phyloP scores from a whole-genome alignment of 164 flowering plant species.

The Magnolia officinalis region DNA sequence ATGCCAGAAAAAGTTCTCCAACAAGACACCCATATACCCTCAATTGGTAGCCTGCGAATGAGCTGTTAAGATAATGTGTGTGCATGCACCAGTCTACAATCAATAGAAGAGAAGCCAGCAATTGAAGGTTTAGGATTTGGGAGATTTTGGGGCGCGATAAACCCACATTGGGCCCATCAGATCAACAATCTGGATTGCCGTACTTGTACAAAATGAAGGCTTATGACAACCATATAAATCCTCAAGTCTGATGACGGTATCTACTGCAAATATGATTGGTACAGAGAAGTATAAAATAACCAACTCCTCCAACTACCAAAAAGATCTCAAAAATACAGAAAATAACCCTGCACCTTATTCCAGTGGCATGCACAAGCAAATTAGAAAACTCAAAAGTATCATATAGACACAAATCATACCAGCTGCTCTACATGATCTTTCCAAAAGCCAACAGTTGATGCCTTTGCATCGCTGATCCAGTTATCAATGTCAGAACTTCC shows the following conservation, averaged over 20 bases:
- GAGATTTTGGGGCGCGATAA: no score
- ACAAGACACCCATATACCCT: no score
- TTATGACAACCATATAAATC: no score
- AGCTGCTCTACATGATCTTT: slow-evolving; percentile 93
- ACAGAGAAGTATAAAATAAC: not conserved
- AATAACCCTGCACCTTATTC: not conserved
- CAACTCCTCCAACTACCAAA: not conserved
- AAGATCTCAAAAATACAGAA: not conserved
- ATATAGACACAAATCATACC: slow-evolving; percentile 34
- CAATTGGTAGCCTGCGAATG: no score
- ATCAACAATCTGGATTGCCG: no score
- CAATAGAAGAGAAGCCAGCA: no score
- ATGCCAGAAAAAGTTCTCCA: no score
- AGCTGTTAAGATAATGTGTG: no score
- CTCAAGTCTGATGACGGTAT: not conserved
- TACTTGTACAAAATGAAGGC: no score
- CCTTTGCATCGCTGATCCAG: slow-evolving; percentile 85
- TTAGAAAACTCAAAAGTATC: not conserved
- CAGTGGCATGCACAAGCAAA: not conserved
- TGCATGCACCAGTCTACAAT: no score
- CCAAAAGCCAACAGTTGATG: slow-evolving; percentile 69
- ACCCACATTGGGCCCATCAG: no score
- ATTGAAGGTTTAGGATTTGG: no score
- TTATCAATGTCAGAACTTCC: slow-evolving; percentile 95
- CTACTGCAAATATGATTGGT: not conserved